Conservation (phyloP, 208 protist genomes). For the Trypanosomatidae sp. region DNA sequence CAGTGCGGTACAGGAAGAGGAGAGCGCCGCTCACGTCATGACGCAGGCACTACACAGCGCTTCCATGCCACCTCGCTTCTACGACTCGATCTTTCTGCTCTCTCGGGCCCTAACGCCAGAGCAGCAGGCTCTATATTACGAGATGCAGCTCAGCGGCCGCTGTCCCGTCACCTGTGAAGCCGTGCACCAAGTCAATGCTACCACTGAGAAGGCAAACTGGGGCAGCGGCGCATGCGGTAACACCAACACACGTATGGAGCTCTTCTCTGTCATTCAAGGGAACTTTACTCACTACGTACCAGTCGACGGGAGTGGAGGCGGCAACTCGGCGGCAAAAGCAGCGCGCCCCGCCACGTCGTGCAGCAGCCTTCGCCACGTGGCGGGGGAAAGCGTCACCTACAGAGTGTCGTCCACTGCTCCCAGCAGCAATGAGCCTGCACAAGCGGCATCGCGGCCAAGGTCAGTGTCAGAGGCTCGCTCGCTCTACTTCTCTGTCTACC, state of each 20-base stretch:
- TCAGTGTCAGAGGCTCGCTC: conserved; percentile 14
- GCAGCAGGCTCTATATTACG: conserved; percentile 38
- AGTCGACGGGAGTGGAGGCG: conserved; percentile 8
- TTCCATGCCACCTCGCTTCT: conserved; percentile 23
- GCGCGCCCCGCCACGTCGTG: not conserved
- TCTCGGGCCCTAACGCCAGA: conserved; percentile 39
- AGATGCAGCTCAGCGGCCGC: conserved; percentile 12
- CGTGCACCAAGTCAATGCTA: not conserved
- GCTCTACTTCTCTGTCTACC: conserved; percentile 63
- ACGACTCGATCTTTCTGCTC: conserved; percentile 66
- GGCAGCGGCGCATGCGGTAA: not conserved
- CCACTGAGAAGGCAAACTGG: not conserved
- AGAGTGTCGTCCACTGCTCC: not conserved
- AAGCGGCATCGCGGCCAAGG: not conserved
- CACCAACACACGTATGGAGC: conserved; percentile 3
- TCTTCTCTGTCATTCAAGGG: conserved; percentile 53
- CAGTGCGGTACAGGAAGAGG: not conserved
- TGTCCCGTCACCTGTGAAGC: not conserved
- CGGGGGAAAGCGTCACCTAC: conserved; percentile 2
- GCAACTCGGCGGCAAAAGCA: not conserved
- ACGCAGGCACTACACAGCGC: not conserved
- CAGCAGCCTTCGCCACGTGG: not conserved
- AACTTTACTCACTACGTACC: conserved; percentile 53
- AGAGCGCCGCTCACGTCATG: not conserved
- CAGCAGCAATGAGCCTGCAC: not conserved